Evolutionary conservation across 139 green algal species (phyloP), one percentile per base, ranked within the genome.

Genomic region (Eudorina sp.): DNA sequence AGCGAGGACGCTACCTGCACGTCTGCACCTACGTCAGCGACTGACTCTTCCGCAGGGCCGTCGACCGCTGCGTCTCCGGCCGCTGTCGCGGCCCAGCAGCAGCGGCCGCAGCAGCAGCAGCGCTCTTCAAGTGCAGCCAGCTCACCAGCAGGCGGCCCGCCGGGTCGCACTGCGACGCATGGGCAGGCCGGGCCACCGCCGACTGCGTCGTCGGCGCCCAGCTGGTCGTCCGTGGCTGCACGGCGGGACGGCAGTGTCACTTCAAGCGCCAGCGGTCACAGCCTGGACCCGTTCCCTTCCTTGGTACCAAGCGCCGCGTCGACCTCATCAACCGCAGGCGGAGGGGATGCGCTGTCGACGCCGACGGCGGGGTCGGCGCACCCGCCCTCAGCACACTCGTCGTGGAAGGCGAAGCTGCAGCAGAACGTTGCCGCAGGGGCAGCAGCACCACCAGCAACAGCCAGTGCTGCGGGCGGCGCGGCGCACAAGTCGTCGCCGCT

Each of bases 331-430:
- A 11, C 68, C 11, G 13, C 75, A n/a, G 51, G 46, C 73, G 46
- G 73, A 48, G 31, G 31, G n/a, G 48, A 69, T 31, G 34, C 9
- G 7, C 48, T 8, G 73, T 46, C 73, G 19, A 34, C 45, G 45
- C 31, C 78, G 55, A 36, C 55, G 31, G 3, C 34, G 19, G 48
- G 0, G 31, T n/a, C n/a, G n/a, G n/a, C n/a, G n/a, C n/a, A n/a
- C n/a, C n/a, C n/a, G n/a, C 45, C 75, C 48, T 45, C 78, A 38
- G 0, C 41, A 27, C 31, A 14, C 45, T 40, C 8, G 1, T 87
- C 81, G 4, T 87, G 81, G 81, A 79, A 79, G 46, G 64, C 64
- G 16, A 79, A 53, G 46, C 46, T 87, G 45, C 81, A 87, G 60
- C 38, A 72, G 4, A 84, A 72, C 77, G 53, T n/a, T 5, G 29